These are phyloP conservation scores for Collybia sordida DNA, from an alignment of 768 basidiomycete species.

Conservation along the genomic window DNA sequence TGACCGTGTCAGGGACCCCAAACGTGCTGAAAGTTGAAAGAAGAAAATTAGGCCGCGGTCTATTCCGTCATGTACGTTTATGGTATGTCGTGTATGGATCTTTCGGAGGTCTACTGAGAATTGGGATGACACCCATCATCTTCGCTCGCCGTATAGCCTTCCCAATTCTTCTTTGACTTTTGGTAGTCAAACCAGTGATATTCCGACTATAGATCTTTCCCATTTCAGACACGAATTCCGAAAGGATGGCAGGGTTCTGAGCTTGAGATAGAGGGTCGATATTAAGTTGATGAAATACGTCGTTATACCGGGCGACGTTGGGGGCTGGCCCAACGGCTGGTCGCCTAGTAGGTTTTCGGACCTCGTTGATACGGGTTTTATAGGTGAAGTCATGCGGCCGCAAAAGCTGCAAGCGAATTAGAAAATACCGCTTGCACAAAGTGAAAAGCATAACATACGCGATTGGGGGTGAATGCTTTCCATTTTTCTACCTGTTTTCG, in stretches of 20 bases:
- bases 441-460: conserved; percentile 15
- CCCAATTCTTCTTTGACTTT: conserved; percentile 73
- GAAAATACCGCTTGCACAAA: neutral
- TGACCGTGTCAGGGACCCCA: conserved; percentile 12
- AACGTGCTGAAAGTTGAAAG: neutral
- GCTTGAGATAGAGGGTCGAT: conserved; percentile 76
- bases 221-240: conserved; percentile 66
- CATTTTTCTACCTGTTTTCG: conserved; percentile 7
- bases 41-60: no score
- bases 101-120: conserved; percentile 31
- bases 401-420: conserved; percentile 12
- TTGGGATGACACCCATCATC: conserved; percentile 86
- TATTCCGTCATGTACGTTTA: neutral
- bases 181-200: conserved; percentile 70
- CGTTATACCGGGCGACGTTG: conserved; percentile 51
- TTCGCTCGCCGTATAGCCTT: conserved; percentile 88
- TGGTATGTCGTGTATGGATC: neutral
- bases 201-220: conserved; percentile 77
- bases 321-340: conserved; percentile 56
- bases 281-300: conserved; percentile 69
- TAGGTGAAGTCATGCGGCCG: conserved; percentile 27
- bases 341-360: conserved; percentile 20
- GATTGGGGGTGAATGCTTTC: conserved; percentile 19
- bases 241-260: conserved; percentile 58
- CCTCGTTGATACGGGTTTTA: conserved; percentile 24